Percentiles rank a stretch among this genome's conserved stretches.
phyloP scores from a whole-genome alignment of 2,329 filamentous ascomycete species.

The Zalaria obscura region DNA sequence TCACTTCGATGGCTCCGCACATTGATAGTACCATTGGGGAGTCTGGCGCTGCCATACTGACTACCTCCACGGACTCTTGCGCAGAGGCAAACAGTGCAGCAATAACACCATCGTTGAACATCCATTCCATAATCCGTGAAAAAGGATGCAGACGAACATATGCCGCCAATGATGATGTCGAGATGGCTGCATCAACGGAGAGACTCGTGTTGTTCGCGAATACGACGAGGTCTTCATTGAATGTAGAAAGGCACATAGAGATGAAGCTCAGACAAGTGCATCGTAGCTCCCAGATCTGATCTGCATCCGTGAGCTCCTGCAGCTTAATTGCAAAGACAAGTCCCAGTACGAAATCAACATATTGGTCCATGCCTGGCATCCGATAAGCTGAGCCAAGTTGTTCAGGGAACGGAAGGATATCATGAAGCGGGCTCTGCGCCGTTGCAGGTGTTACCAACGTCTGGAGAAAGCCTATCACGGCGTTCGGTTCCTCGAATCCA shows the following conservation, averaged over 20 bases:
- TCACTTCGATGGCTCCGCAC: slow-evolving; percentile 66
- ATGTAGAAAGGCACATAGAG: slow-evolving; percentile 61
- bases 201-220: slow-evolving; percentile 69
- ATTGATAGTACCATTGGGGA: slow-evolving; percentile 73
- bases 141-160: slow-evolving; percentile 90
- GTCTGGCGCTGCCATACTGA: slow-evolving; percentile 58
- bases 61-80: slow-evolving; percentile 58
- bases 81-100: slow-evolving; percentile 63
- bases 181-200: slow-evolving; percentile 60
- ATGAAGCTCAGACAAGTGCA: slow-evolving; percentile 78
- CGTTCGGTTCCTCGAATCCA: slow-evolving; percentile 72
- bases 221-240: slow-evolving; percentile 87
- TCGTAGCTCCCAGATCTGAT: slow-evolving; percentile 59
- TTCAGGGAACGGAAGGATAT: slow-evolving; percentile 76
- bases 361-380: slow-evolving; percentile 77
- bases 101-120: slow-evolving; percentile 86
- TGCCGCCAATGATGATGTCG: slow-evolving; percentile 56
- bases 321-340: slow-evolving; percentile 38
- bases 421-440: slow-evolving; percentile 48
- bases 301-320: slow-evolving; percentile 49
- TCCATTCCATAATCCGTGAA: slow-evolving; percentile 90
- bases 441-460: slow-evolving; percentile 54
- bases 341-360: slow-evolving; percentile 81
- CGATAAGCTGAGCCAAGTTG: slow-evolving; percentile 64
- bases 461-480: slow-evolving; percentile 67